Conservation (phyloP, 1,139 yeast species). For the Taiozyma sp. region DNA sequence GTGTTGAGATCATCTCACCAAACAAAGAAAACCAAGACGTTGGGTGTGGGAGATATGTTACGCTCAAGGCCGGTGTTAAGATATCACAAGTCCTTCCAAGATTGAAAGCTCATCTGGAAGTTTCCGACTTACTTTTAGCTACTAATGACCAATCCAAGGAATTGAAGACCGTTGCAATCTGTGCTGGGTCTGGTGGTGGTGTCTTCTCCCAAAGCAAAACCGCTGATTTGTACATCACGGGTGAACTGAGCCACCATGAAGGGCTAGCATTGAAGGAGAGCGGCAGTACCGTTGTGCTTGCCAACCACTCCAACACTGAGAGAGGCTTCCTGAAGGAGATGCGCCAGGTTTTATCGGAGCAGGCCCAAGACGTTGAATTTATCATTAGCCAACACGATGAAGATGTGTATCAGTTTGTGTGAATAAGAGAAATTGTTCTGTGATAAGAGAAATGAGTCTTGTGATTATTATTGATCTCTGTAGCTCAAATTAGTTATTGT, state of each 20-base stretch:
- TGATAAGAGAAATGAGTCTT: too few species aligned
- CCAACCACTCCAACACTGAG: conserved; percentile 92
- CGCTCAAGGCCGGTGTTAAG: conserved; percentile 38
- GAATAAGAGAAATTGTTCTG: neutral
- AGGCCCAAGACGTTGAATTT: conserved; percentile 30
- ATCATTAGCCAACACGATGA: conserved; percentile 45
- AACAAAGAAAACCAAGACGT: conserved; percentile 34
- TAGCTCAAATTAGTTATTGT: neutral
- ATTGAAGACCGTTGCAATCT: conserved; percentile 63
- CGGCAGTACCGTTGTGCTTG: conserved; percentile 69
- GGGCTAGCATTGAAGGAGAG: conserved; percentile 62
- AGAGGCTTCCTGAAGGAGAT: conserved; percentile 65
- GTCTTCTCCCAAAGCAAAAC: conserved; percentile 31
- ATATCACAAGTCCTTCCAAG: conserved; percentile 42
- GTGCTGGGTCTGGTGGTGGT: conserved; percentile 95
- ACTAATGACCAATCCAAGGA: conserved; percentile 31
- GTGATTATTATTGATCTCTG: neutral
- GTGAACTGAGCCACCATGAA: conserved; percentile 94
- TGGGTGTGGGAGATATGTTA: conserved; percentile 81
- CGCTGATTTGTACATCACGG: conserved; percentile 82
- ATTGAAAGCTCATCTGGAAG: conserved; percentile 48
- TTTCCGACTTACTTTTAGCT: conserved; percentile 64
- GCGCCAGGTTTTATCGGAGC: conserved; percentile 37
- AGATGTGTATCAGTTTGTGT: conserved; percentile 41
- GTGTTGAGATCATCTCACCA: conserved; percentile 33